Conservation (phyloP, 768 basidiomycete species). For the Thelephora aurantiotincta region DNA sequence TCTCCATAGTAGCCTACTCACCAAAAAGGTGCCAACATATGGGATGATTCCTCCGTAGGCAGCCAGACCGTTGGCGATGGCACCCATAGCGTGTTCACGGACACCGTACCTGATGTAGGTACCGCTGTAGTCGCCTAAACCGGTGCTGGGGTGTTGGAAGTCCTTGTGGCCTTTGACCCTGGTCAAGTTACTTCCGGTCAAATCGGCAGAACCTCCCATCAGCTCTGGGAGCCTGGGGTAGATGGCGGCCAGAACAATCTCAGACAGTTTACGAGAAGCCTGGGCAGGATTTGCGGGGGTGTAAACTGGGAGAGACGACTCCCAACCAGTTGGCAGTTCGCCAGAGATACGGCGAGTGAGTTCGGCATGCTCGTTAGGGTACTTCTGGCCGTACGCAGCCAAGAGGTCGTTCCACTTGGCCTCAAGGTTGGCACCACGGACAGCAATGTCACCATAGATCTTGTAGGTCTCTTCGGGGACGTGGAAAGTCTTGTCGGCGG, state of each 20-base stretch:
- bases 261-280: slow-evolving; percentile 87
- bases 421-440: slow-evolving; percentile 64
- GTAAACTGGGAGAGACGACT: slow-evolving; percentile 75
- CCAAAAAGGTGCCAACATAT: slow-evolving; percentile 86
- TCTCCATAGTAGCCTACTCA: slow-evolving; percentile 17
- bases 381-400: slow-evolving; percentile 55
- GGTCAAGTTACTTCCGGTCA: slow-evolving; percentile 88
- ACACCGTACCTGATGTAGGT: slow-evolving; percentile 95
- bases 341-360: slow-evolving; percentile 76
- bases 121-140: slow-evolving; percentile 72
- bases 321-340: slow-evolving; percentile 76
- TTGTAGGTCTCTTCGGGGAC: slow-evolving; percentile 64
- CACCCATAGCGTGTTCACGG: slow-evolving; percentile 95
- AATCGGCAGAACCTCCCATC: slow-evolving; percentile 78
- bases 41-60: slow-evolving; percentile 90
- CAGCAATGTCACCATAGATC: slow-evolving; percentile 48
- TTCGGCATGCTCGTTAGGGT: slow-evolving; percentile 76
- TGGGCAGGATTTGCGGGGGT: slow-evolving; percentile 71
- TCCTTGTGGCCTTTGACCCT: slow-evolving; percentile 74
- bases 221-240: slow-evolving; percentile 71
- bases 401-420: slow-evolving; percentile 61
- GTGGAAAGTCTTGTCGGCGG: slow-evolving; percentile 62
- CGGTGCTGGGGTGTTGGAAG: slow-evolving; percentile 84
- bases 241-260: slow-evolving; percentile 72
- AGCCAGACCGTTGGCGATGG: slow-evolving; percentile 80